These are phyloP conservation scores for Petunia hybrid DNA, from an alignment of 305 asterid genomes.

Conservation along the genomic window DNA sequence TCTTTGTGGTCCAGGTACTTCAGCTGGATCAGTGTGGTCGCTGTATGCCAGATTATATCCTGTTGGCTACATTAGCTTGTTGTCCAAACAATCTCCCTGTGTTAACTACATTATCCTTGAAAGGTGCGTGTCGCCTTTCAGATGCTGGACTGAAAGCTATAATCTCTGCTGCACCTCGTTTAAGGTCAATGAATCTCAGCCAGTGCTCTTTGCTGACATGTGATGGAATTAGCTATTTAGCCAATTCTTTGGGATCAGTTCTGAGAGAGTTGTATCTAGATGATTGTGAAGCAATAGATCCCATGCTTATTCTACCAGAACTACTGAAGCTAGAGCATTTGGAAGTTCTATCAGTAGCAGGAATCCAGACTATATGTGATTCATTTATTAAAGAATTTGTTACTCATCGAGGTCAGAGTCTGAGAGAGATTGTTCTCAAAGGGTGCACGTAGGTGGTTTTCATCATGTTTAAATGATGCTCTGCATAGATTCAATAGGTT, in stretches of 20 bases:
- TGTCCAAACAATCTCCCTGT: conserved; percentile 66
- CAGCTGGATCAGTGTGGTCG: conserved; percentile 85
- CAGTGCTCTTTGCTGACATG: conserved; percentile 86
- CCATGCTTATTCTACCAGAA: conserved; percentile 76
- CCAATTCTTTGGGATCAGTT: conserved; percentile 62
- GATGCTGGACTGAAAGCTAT: conserved; percentile 74
- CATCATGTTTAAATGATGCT: conserved; percentile 22
- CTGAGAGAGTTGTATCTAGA: conserved; percentile 81
- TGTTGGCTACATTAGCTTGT: conserved; percentile 61
- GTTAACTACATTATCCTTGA: conserved; percentile 69
- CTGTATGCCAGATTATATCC: conserved; percentile 72
- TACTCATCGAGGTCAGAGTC: conserved; percentile 60
- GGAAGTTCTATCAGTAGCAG: conserved; percentile 87
- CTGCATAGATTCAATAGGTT: conserved; percentile 1
- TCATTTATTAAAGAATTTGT: conserved; percentile 60
- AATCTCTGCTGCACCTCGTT: conserved; percentile 75
- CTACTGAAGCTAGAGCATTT: conserved; percentile 65
- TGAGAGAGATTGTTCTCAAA: conserved; percentile 82
- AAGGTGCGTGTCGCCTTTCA: conserved; percentile 90
- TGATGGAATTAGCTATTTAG: conserved; percentile 67
- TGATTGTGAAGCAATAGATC: conserved; percentile 70
- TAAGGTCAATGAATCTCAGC: conserved; percentile 79
- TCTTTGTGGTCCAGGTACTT: conserved; percentile 65
- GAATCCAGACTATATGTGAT: conserved; percentile 69
- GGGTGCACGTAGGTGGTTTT: conserved; percentile 72